These are phyloP conservation scores for Lasiodiplodia theobromae DNA, from an alignment of 2,329 filamentous ascomycete genomes.

Conservation along the genomic window DNA sequence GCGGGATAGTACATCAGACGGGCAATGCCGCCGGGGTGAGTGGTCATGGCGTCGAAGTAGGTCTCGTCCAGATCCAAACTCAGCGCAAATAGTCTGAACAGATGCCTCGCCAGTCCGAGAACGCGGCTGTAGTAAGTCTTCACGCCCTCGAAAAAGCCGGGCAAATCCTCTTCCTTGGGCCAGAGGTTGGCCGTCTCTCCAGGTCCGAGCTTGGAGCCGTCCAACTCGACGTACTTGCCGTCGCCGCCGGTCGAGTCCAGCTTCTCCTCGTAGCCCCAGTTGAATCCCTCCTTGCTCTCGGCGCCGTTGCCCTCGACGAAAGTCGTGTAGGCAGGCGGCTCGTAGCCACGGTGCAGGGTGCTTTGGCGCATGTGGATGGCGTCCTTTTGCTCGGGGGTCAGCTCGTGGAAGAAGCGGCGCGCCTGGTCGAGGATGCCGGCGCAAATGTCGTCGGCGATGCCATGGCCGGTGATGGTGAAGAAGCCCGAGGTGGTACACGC, in stretches of 20 bases:
- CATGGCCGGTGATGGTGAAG: slow-evolving; percentile 52
- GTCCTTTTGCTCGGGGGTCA: slow-evolving; percentile 46
- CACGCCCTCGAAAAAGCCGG: slow-evolving; percentile 47
- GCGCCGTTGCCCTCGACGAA: slow-evolving; percentile 45
- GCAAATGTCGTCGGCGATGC: slow-evolving; percentile 39
- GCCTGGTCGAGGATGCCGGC: slow-evolving; percentile 46
- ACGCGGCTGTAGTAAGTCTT: slow-evolving; percentile 49
- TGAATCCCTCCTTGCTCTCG: slow-evolving; percentile 53
- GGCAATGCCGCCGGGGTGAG: slow-evolving; percentile 51
- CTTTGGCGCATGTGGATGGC: slow-evolving; percentile 49
- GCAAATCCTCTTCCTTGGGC: slow-evolving; percentile 49
- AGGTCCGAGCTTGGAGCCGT: slow-evolving; percentile 39
- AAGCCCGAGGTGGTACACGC: slow-evolving; percentile 50
- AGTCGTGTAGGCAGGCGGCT: slow-evolving; percentile 50
- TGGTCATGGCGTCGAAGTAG: slow-evolving; percentile 51
- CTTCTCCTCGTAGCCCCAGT: slow-evolving; percentile 51
- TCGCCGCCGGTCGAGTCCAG: slow-evolving; percentile 51
- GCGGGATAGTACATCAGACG: slow-evolving; percentile 50
- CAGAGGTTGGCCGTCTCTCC: slow-evolving; percentile 47
- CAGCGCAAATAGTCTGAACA: slow-evolving; percentile 52
- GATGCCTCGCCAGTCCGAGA: slow-evolving; percentile 48
- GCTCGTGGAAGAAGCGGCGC: slow-evolving; percentile 45
- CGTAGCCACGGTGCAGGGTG: slow-evolving; percentile 50
- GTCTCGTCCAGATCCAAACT: slow-evolving; percentile 47
- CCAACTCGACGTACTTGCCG: slow-evolving; percentile 50